These are phyloP conservation scores for Phialophora macrospora DNA, from an alignment of 2,329 filamentous ascomycete species.

Conservation along the genomic window DNA sequence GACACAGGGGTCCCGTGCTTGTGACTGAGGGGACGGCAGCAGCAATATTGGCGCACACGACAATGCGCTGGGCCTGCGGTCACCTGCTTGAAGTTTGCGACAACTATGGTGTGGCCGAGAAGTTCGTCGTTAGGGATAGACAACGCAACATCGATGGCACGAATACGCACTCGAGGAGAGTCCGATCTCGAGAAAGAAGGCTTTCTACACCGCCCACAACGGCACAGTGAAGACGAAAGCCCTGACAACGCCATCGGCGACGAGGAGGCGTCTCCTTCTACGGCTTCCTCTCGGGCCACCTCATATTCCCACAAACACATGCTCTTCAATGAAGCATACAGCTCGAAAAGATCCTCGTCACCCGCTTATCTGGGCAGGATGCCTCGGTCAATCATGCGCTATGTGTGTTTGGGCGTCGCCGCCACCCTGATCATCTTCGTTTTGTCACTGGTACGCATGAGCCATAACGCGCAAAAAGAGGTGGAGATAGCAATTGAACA, in stretches of 20 bases:
- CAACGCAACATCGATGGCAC: conserved; percentile 29
- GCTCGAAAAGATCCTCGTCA: conserved; percentile 42
- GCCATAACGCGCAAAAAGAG: conserved; percentile 69
- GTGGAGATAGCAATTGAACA: conserved; percentile 57
- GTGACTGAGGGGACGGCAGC: background rate
- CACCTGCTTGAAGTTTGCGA: conserved; percentile 23
- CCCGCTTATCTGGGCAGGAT: conserved; percentile 61
- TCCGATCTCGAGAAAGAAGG: conserved; percentile 39
- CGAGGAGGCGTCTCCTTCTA: conserved; percentile 44
- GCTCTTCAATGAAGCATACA: conserved; percentile 45
- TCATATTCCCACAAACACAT: conserved; percentile 49
- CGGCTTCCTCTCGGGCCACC: conserved; percentile 61
- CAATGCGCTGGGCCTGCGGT: conserved; percentile 28
- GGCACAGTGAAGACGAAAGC: conserved; percentile 28
- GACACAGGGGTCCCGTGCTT: background rate
- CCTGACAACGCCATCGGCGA: conserved; percentile 28
- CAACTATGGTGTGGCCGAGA: conserved; percentile 39
- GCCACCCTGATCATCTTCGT: conserved; percentile 76
- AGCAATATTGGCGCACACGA: background rate
- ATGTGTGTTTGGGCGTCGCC: conserved; percentile 74
- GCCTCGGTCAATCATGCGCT: conserved; percentile 75
- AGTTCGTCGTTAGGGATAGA: conserved; percentile 33
- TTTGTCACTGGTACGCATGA: conserved; percentile 73
- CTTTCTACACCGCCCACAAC: conserved; percentile 17
- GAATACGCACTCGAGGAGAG: conserved; percentile 35